phyloP scores from a whole-genome alignment of 2,329 filamentous ascomycete genomes.

The Hypoxylon sp. region DNA sequence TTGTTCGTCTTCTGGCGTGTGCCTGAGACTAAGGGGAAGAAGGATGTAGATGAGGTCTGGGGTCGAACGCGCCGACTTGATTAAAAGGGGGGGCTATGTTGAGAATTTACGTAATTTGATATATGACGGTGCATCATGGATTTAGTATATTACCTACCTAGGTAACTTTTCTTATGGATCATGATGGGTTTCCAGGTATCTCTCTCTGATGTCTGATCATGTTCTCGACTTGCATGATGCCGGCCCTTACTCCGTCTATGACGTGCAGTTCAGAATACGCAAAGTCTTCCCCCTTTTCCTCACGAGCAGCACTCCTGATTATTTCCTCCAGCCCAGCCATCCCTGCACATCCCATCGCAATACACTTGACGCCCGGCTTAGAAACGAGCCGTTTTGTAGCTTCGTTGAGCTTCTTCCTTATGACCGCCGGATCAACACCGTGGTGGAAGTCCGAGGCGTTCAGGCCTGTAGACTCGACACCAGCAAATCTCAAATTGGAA shows the following conservation, averaged over 20 bases:
- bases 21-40: constrained; percentile 91
- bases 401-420: constrained; percentile 75
- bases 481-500: constrained; percentile 73
- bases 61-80: constrained; percentile 72
- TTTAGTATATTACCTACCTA: constrained; percentile 12
- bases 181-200: constrained; percentile 45
- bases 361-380: constrained; percentile 71
- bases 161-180: background rate
- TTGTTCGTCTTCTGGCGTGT: constrained; percentile 81
- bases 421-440: constrained; percentile 73
- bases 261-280: constrained; percentile 73
- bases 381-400: constrained; percentile 77
- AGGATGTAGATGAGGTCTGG: constrained; percentile 92
- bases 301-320: constrained; percentile 77
- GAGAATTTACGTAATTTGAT: background rate
- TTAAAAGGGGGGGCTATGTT: constrained; percentile 47
- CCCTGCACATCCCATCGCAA: constrained; percentile 90
- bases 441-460: constrained; percentile 85
- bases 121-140: constrained; percentile 7
- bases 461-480: constrained; percentile 86
- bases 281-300: constrained; percentile 72
- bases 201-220: constrained; percentile 61
- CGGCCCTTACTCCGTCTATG: constrained; percentile 84
- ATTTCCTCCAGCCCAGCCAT: constrained; percentile 89
- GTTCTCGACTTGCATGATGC: constrained; percentile 73